These are phyloP conservation scores for Euptelea pleiosperma DNA, from an alignment of 164 flowering plant genomes.

Conservation along the genomic window DNA sequence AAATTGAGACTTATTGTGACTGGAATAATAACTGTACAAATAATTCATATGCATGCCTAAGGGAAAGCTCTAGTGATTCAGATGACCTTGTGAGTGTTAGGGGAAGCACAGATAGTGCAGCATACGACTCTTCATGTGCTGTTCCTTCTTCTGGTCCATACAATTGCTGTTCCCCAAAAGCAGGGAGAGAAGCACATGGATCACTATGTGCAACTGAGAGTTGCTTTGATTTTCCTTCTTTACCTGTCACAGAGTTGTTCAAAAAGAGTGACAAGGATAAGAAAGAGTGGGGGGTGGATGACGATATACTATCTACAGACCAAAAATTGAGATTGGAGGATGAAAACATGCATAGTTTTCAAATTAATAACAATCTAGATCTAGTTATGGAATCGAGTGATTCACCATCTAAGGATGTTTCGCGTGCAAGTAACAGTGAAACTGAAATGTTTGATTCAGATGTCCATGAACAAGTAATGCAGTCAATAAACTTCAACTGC, in stretches of 20 bases:
- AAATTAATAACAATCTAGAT: conserved; percentile 64
- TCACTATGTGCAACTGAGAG: conserved; percentile 30
- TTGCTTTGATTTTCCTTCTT: conserved; percentile 63
- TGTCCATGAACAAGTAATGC: conserved; percentile 20
- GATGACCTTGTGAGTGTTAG: conserved; percentile 52
- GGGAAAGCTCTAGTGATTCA: conserved; percentile 52
- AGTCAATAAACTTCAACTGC: conserved; percentile 23
- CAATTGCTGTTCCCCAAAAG: conserved; percentile 27
- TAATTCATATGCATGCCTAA: conserved; percentile 29
- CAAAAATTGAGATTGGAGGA: conserved; percentile 32
- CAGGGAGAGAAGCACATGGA: conserved; percentile 28
- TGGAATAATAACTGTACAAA: conserved; percentile 37
- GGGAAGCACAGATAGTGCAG: conserved; percentile 46
- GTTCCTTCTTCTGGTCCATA: conserved; percentile 33
- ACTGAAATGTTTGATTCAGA: conserved; percentile 35
- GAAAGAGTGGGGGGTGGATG: conserved; percentile 19
- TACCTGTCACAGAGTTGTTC: conserved; percentile 73
- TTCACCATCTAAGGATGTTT: conserved; percentile 24
- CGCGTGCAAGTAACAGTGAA: conserved; percentile 29
- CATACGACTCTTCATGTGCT: conserved; percentile 42
- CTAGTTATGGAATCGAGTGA: conserved; percentile 55
- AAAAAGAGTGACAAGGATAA: conserved; percentile 33
- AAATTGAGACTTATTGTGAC: conserved; percentile 24
- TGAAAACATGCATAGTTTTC: conserved; percentile 69
- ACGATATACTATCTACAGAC: conserved; percentile 29